Percentiles rank a stretch among this genome's conserved stretches.
phyloP scores from a whole-genome alignment of 1,284 basidiomycete species.

The Sanghuangporus weigelae region DNA sequence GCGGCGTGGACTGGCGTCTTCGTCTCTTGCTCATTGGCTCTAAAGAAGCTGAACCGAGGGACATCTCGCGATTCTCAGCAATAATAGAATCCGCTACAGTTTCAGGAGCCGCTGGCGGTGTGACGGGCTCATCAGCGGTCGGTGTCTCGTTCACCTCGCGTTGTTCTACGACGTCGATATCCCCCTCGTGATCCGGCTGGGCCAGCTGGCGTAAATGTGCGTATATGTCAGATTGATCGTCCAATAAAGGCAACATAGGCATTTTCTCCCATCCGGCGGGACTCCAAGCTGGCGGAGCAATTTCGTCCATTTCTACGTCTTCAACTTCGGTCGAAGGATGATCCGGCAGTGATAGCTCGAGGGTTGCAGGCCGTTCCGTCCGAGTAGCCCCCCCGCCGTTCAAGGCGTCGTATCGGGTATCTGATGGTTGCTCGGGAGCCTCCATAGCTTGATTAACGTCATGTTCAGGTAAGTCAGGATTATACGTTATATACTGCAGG shows the following conservation, averaged over 20 bases:
- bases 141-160: background rate
- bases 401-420: background rate
- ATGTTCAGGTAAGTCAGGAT: background rate
- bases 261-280: background rate
- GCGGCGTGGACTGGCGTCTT: background rate
- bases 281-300: background rate
- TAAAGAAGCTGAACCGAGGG: too few species aligned
- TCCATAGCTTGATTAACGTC: background rate
- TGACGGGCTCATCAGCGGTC: background rate
- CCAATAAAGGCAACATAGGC: background rate
- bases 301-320: background rate
- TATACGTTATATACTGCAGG: background rate
- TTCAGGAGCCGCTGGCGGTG: background rate
- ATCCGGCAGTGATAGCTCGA: background rate
- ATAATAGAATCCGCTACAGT: background rate
- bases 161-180: background rate
- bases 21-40: background rate
- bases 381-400: background rate
- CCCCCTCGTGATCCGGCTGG: background rate
- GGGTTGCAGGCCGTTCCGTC: background rate
- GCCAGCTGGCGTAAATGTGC: background rate
- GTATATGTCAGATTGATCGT: background rate
- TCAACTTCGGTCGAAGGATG: background rate
- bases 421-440: background rate
- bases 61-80: background rate